Base-by-base conservation (phyloP, 148 eudicot genomes). In the Simmondsia chinensis region DNA sequence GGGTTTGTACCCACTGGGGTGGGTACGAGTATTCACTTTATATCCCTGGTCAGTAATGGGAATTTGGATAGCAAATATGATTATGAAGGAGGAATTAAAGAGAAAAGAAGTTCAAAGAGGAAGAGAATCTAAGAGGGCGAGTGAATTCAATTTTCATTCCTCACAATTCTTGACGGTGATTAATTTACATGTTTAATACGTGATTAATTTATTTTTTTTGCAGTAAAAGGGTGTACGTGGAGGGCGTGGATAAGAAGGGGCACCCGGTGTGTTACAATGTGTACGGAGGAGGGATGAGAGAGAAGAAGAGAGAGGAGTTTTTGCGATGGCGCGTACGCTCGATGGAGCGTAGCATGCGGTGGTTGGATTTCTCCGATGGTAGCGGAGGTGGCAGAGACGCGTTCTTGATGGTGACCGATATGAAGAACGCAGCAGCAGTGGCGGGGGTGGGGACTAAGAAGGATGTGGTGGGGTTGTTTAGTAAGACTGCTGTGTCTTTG, bases 311-410 rank as follows among this genome's bases (percentile, higher is more conserved):
- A 7, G 46, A 46, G 22, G 76, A 77, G 8, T 85, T 64, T 56
- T 22, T 85, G 9, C 68, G 83, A 20, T 91, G 97, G 97, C 76
- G 75, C 46, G 39, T 91, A n/a, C 69, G 67, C 14, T 54, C 68
- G 29, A 50, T 91, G 75, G 97, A 91, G 53, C 66, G 54, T 52
- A 64, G 65, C 33, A 67, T 85, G 7, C 62, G 54, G 37, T 62
- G 37, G 28, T 61, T 89, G 19, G 46, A 59, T 25, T 89, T 89
- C n/a, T n/a, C n/a, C n/a, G n/a, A n/a, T n/a, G n/a, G n/a, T 37
- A 56, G 49, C 18, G 50, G 52, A 2, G 75, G 69, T n/a, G 83
- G 63, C 20, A 68, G 39, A 2, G 63, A 76, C 19, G 74, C 88
- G 1, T 33, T 85, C 39, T 39, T 85, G 7, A 69, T 71, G 67